Evolutionary conservation across 2,329 filamentous ascomycete genomes (phyloP).

Genomic region (Neofusicoccum kwambonambiense): DNA sequence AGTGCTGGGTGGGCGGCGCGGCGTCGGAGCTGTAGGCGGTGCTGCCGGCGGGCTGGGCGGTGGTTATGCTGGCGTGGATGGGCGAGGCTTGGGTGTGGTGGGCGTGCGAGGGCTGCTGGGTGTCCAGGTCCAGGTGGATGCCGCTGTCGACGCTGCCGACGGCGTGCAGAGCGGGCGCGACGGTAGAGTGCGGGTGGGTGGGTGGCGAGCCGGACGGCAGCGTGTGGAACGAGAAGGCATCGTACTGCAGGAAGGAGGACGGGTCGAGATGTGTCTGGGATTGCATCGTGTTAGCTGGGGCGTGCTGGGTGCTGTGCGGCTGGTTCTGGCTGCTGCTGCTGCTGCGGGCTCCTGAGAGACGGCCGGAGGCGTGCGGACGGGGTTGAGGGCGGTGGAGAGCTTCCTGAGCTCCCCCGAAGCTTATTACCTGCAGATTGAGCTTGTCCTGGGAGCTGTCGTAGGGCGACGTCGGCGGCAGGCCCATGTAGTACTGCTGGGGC

Average conservation of each 20-base stretch:
- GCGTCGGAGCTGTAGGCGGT: slow-evolving; percentile 30
- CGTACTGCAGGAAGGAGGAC: slow-evolving; percentile 7
- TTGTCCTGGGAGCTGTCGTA: slow-evolving; percentile 22
- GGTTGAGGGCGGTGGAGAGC: neutral
- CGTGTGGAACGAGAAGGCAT: slow-evolving; percentile 10
- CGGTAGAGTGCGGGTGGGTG: slow-evolving; percentile 9
- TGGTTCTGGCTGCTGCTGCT: neutral
- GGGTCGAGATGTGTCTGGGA: slow-evolving; percentile 8
- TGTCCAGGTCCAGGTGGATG: slow-evolving; percentile 34
- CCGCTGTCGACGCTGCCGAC: slow-evolving; percentile 46
- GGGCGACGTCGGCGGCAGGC: slow-evolving; percentile 40
- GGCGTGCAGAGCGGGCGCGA: slow-evolving; percentile 23
- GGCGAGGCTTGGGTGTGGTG: slow-evolving; percentile 12
- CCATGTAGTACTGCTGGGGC: slow-evolving; percentile 51
- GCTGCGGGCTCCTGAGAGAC: neutral
- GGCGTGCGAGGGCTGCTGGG: neutral
- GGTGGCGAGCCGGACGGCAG: slow-evolving; percentile 7
- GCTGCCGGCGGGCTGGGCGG: slow-evolving; percentile 37
- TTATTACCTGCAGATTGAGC: slow-evolving; percentile 11
- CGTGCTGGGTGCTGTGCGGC: neutral
- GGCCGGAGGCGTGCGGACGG: neutral
- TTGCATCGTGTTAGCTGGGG: neutral
- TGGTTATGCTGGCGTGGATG: slow-evolving; percentile 28
- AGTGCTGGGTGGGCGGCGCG: neutral
- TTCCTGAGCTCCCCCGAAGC: neutral